Percentiles rank a stretch among this genome's conserved stretches.
Conservation (phyloP, 2,329 filamentous ascomycete species). For the Cordyceps pruinosa region DNA sequence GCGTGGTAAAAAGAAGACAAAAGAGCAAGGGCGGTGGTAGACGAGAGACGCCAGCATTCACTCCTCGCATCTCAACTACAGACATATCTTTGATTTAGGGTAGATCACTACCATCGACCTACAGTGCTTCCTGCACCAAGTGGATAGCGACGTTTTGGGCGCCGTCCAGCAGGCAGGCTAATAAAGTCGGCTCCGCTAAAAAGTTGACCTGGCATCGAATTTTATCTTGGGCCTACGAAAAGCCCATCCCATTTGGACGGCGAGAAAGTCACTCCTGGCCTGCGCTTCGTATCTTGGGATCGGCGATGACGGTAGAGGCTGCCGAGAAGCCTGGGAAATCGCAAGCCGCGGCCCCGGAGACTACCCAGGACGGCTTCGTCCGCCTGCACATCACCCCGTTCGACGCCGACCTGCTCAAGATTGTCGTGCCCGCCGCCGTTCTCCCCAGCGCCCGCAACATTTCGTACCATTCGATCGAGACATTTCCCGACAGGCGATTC, state of each 20-base stretch:
- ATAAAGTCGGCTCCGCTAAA: conserved; percentile 10
- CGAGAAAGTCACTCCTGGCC: background rate
- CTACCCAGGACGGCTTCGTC: conserved; percentile 22
- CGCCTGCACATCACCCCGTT: conserved; percentile 82
- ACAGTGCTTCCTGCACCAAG: no score
- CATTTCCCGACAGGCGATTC: conserved; percentile 85
- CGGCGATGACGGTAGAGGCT: conserved; percentile 9
- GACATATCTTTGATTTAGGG: background rate
- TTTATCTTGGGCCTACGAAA: background rate
- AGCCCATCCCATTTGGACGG: background rate
- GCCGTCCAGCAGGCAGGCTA: background rate
- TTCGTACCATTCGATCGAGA: conserved; percentile 80
- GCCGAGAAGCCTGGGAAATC: background rate
- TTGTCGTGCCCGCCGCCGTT: conserved; percentile 63
- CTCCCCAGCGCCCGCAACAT: conserved; percentile 65
- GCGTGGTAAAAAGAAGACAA: no score
- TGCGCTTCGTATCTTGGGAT: background rate
- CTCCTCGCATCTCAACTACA: no score
- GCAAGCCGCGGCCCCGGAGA: conserved; percentile 11
- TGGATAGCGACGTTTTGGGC: no score
- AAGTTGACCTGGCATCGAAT: conserved; percentile 10
- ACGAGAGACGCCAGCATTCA: no score
- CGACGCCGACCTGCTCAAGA: conserved; percentile 63
- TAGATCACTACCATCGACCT: no score
- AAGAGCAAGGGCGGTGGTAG: no score